Evolutionary conservation across 1,139 yeast genomes (phyloP), one percentile per base, ranked within the genome.

Genomic region (Hyphopichia wangnamkhiaoensis): DNA sequence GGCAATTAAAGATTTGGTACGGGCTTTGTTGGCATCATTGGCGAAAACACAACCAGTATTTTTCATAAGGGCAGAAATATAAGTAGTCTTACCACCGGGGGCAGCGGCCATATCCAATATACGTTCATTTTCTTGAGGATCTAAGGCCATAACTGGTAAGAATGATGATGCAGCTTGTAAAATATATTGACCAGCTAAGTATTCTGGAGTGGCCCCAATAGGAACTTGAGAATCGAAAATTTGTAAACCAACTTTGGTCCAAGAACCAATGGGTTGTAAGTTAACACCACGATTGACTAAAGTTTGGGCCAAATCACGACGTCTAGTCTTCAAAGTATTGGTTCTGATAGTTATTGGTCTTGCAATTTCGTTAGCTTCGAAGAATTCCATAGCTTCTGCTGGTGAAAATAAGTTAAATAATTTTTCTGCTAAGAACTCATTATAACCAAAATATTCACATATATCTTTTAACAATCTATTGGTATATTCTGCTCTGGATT

Each of bases 71-170:
- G 98, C 98, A 31, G 96, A 83, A 42, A 94, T 83, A 59, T 90
- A 93, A 1, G 99, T 93, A 9, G 98, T 90, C 61, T 94, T 94
- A 66, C 99, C 99, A 71, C 99, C 99, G 50, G 99, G 99, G 16
- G 99, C 98, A 43, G 98, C 95, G 31, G 99, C 98, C 98, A 94
- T 94, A 70, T 94, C 99, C 49, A 94, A 74, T 35, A 94, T 75
- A 58, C 98, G 83, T 67, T 94, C 99, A 59, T 87, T 83, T 64
- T 90, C 97, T 62, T 90, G 95, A 15, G 99, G 98, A 46, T 84
- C 94, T 52, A 94, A 73, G 0, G 99, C 99, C 91, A 94, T 88
- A 16, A 91, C 97, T 9, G 99, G 99, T 58, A 94, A 72, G 65
- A 93, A 93, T 4, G 98, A 91, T 5, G 98, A 91, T 21, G 99